These are phyloP conservation scores for Euphorbia pulcherrima DNA, from an alignment of 345 rosid species.

Conservation along the genomic window DNA sequence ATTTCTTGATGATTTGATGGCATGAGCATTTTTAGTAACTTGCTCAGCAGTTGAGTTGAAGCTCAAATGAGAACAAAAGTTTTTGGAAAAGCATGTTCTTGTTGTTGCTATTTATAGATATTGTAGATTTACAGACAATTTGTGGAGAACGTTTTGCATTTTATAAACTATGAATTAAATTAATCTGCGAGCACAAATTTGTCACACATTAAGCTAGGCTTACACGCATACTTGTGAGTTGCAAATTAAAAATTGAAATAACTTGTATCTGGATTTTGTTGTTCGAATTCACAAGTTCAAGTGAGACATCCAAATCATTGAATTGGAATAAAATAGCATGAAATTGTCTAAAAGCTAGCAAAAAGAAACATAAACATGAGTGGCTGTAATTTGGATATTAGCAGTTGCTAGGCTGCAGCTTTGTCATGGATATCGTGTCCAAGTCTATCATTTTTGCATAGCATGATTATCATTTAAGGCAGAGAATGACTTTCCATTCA, in stretches of 20 bases:
- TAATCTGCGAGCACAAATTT: background rate
- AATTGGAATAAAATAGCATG: too few relatives aligned
- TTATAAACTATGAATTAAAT: background rate
- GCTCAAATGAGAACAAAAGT: background rate
- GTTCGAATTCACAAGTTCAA: background rate
- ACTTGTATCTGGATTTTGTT: background rate
- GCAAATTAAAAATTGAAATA: background rate
- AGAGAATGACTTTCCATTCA: slow-evolving; percentile 1
- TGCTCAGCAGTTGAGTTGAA: background rate
- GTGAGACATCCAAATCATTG: too few relatives aligned
- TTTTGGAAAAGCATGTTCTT: too few relatives aligned
- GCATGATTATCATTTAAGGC: background rate
- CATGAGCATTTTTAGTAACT: background rate
- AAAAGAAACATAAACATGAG: background rate
- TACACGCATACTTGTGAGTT: background rate
- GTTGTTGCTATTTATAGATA: background rate
- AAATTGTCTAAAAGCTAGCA: too few relatives aligned
- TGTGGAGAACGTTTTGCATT: background rate
- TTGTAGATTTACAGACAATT: background rate
- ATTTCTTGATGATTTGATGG: background rate
- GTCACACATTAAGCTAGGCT: background rate
- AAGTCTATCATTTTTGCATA: background rate
- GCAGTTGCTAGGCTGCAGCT: background rate
- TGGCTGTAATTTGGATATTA: background rate
- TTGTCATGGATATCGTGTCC: background rate